Conservation (phyloP, 768 basidiomycete genomes). For the Pulveroboletus sp. region DNA sequence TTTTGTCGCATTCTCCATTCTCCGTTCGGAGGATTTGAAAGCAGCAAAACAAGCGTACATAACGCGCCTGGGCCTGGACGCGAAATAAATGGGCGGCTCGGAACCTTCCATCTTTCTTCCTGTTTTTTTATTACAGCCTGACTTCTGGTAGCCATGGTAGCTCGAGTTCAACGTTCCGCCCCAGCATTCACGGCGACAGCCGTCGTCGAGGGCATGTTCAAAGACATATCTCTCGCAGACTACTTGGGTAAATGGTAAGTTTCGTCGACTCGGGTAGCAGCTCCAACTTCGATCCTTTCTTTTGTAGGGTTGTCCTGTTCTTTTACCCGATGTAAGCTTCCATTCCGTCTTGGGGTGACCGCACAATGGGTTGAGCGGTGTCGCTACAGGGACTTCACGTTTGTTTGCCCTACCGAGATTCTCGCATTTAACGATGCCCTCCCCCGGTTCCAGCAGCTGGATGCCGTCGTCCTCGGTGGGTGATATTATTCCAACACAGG, state of each 20-base stretch:
- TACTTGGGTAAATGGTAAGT: conserved; percentile 77
- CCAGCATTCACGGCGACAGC: conserved; percentile 73
- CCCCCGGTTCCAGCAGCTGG: conserved; percentile 63
- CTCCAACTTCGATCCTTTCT: background rate
- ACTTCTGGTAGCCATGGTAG: conserved; percentile 29
- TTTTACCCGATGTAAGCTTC: conserved; percentile 85
- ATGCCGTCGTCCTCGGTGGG: conserved; percentile 74
- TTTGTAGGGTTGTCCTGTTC: conserved; percentile 81
- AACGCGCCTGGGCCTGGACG: conserved; percentile 26
- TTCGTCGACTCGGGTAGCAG: background rate
- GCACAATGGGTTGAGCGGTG: background rate
- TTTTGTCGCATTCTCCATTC: too few species aligned
- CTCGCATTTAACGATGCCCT: conserved; percentile 92
- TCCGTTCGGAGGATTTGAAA: background rate
- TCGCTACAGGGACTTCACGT: conserved; percentile 69
- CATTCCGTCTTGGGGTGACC: background rate
- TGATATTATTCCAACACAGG: background rate
- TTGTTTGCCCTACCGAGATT: conserved; percentile 94
- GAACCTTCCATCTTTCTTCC: background rate
- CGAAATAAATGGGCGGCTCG: conserved; percentile 14
- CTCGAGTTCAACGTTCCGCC: conserved; percentile 78
- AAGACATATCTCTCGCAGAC: conserved; percentile 67
- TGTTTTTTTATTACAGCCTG: background rate
- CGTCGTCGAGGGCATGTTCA: conserved; percentile 73
- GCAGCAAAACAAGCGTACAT: conserved; percentile 23